A percentile compares a stretch with the other conserved stretches of the same genome.
Evolutionary conservation across 202 grass and related monocot species (phyloP).

Genomic region (Dendrocalamus latiflorus): DNA sequence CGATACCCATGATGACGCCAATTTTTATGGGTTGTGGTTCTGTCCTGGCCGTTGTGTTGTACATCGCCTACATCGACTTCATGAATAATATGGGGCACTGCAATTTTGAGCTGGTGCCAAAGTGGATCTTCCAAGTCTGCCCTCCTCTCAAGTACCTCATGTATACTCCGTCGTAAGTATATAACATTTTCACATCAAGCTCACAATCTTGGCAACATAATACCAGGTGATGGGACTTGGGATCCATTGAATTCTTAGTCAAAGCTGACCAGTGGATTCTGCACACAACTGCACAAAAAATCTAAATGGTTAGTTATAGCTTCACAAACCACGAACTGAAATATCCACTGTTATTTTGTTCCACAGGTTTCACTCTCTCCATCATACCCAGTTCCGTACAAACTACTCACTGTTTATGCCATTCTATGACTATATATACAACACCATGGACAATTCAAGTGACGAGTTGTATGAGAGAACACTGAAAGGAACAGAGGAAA

Average conservation of each 20-base stretch:
- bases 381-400: constrained; percentile 67
- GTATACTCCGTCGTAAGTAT: constrained; percentile 84
- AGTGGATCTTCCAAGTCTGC: constrained; percentile 48
- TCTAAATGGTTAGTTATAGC: neutral
- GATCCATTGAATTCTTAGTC: neutral
- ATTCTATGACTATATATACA: constrained; percentile 70
- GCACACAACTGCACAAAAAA: neutral
- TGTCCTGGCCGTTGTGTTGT: constrained; percentile 25
- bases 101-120: no score
- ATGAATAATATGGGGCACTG: no score
- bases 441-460: constrained; percentile 56
- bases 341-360: neutral
- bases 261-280: neutral
- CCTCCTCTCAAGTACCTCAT: constrained; percentile 76
- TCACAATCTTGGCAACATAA: constrained; percentile 6
- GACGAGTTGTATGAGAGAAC: constrained; percentile 50
- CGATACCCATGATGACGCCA: constrained; percentile 34
- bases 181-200: constrained; percentile 14
- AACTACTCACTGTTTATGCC: constrained; percentile 76
- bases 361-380: constrained; percentile 61
- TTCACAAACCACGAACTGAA: neutral
- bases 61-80: constrained; percentile 50
- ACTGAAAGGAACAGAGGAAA: constrained; percentile 54
- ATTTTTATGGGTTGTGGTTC: constrained; percentile 40
- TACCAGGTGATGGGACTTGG: constrained; percentile 2